Conservation (phyloP, 2,329 filamentous ascomycete species). For the Alternaria consortialis region DNA sequence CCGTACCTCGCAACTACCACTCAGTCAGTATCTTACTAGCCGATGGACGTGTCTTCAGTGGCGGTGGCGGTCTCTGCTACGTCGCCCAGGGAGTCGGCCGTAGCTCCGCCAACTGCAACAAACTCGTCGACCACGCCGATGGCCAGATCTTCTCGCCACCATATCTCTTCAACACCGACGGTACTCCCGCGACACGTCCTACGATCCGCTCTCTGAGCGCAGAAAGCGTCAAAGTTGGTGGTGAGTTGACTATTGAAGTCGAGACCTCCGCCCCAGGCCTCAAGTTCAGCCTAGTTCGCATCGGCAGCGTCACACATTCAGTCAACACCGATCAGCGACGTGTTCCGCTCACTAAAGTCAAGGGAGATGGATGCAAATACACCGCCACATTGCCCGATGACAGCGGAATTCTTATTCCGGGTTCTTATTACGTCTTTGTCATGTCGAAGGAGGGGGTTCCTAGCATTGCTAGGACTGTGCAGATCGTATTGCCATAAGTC, state of each 20-base stretch:
- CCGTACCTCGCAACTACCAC: slow-evolving; percentile 40
- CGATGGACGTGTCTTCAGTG: slow-evolving; percentile 37
- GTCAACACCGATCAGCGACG: slow-evolving; percentile 42
- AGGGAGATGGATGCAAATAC: slow-evolving; percentile 10
- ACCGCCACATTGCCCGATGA: slow-evolving; percentile 33
- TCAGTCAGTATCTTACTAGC: slow-evolving; percentile 34
- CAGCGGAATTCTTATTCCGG: slow-evolving; percentile 34
- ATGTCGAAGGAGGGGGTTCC: slow-evolving; percentile 30
- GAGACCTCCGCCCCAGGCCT: slow-evolving; percentile 12
- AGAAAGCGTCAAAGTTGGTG: slow-evolving; percentile 31
- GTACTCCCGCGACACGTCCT: slow-evolving; percentile 29
- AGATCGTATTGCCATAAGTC: slow-evolving; percentile 24
- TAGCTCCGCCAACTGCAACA: slow-evolving; percentile 37
- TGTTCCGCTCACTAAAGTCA: slow-evolving; percentile 27
- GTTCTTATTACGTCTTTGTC: slow-evolving; percentile 38
- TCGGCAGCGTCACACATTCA: slow-evolving; percentile 41
- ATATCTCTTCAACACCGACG: slow-evolving; percentile 39
- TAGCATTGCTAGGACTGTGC: slow-evolving; percentile 31
- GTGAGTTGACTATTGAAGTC: slow-evolving; percentile 24
- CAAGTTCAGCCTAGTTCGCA: slow-evolving; percentile 31
- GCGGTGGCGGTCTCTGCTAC: slow-evolving; percentile 39
- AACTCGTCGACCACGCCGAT: slow-evolving; percentile 39
- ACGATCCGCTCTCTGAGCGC: slow-evolving; percentile 23
- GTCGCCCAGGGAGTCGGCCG: slow-evolving; percentile 22
- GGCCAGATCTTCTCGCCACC: slow-evolving; percentile 41